Base-by-base conservation (phyloP, 495 filamentous ascomycete genomes). In the Symbiotaphrina buchneri region DNA sequence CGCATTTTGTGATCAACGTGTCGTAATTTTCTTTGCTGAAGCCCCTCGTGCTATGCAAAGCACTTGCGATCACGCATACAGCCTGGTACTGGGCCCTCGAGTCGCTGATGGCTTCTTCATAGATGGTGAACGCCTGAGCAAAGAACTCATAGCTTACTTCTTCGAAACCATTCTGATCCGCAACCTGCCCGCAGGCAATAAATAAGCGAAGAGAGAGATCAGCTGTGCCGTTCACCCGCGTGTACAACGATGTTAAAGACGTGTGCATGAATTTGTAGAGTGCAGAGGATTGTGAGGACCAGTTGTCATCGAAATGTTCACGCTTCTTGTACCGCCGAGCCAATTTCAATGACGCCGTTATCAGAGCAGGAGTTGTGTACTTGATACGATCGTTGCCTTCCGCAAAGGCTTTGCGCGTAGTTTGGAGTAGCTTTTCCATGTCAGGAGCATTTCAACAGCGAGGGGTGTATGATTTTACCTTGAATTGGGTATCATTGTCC, bases 81-180 rank as follows among this genome's bases (percentile, higher is more conserved):
- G 90, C 84, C 52, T 97, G 87, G 58, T 93, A 97, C 45, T 97
- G 87, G 1, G 83, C 84, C 36, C 87, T 71, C 10, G 80, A 91
- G 47, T 97, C 87, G 33, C 78, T 85, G 35, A 97, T 77, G 1
- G 77, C 69, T 52, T 95, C 90, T 46, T 97, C 87, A 47, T 97
- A 97, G 19, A 95, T 81, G 0, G 87, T 95, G 38, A 97, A 97
- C 1, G 87, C 87, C 46, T 97, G 90, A 2, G 85, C 87, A 43
- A 94, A 97, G 59, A 90, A 95, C 50, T 97, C 87, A 50, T 97
- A 97, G 11, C 79, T 75, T 17, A 93, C 76, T 52, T 95, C 87
- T 49, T 95, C 87, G 40, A 84, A 84, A 10, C 75, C 79, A 4
- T 72, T 84, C 48, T 87, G 78, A 42, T 93, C 85, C 15, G 90